Evolutionary conservation across 2,329 filamentous ascomycete species (phyloP).

Genomic region (Fonsecaea multimorphosa): DNA sequence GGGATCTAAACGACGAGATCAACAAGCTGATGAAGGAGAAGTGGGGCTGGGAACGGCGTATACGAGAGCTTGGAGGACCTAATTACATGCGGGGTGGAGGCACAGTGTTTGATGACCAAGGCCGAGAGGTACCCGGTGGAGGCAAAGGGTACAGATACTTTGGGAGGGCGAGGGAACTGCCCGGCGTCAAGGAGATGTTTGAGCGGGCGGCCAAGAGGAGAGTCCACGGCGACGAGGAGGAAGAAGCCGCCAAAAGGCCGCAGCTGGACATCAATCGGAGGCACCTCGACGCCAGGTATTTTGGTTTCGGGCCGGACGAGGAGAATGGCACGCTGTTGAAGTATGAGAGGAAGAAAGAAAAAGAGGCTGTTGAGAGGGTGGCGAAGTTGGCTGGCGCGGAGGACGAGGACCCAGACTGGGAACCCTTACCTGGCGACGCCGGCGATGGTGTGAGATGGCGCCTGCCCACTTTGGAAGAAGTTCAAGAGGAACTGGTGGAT

Average conservation of each 20-base stretch:
- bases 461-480: conserved; percentile 84
- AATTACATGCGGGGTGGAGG: conserved; percentile 86
- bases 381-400: conserved; percentile 62
- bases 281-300: conserved; percentile 91
- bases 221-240: conserved; percentile 71
- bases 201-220: conserved; percentile 72
- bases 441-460: conserved; percentile 84
- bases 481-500: conserved; percentile 92
- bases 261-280: conserved; percentile 53
- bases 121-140: conserved; percentile 70
- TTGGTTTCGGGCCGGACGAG: conserved; percentile 91
- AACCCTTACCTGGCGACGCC: conserved; percentile 81
- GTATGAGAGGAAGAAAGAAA: conserved; percentile 84
- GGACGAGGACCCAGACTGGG: conserved; percentile 74
- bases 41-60: conserved; percentile 98
- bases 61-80: conserved; percentile 91
- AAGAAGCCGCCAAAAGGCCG: conserved; percentile 51
- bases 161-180: conserved; percentile 84
- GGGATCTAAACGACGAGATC: conserved; percentile 98
- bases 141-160: conserved; percentile 96
- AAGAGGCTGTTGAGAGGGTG: conserved; percentile 75
- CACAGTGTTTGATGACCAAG: conserved; percentile 75
- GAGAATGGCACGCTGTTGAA: conserved; percentile 81
- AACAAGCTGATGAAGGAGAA: conserved; percentile 99
- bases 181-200: conserved; percentile 95